Conservation (phyloP, 2,329 filamentous ascomycete species). For the Chaetomium olivaceum region DNA sequence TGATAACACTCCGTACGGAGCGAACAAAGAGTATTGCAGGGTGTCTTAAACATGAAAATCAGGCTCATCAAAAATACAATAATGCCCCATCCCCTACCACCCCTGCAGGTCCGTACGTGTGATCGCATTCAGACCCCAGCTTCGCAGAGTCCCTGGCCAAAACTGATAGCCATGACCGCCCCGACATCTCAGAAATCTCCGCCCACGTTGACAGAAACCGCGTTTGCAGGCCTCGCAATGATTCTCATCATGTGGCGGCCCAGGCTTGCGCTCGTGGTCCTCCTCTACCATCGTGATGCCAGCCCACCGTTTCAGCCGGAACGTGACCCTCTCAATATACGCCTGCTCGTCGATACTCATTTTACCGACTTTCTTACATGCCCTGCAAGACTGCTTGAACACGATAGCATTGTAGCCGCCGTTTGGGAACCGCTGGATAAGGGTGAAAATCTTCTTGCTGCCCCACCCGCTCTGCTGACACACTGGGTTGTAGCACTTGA, state of each 20-base stretch:
- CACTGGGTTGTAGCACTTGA: background rate
- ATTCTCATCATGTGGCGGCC: background rate
- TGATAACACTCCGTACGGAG: no score
- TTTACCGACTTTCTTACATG: conserved; percentile 31
- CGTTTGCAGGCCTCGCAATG: conserved; percentile 10
- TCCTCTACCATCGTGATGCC: background rate
- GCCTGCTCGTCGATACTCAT: conserved; percentile 36
- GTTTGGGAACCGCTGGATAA: background rate
- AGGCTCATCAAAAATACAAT: no score
- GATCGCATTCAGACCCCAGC: no score
- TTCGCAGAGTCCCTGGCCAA: no score
- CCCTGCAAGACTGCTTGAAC: conserved; percentile 23
- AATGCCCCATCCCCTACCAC: no score
- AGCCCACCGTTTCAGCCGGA: conserved; percentile 42
- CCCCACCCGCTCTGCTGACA: background rate
- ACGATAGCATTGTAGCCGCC: conserved; percentile 6
- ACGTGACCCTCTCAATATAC: conserved; percentile 41
- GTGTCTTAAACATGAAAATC: no score
- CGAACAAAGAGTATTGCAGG: no score
- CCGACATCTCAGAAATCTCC: no score
- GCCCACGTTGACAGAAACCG: background rate
- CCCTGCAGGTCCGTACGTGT: no score
- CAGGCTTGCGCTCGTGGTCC: background rate
- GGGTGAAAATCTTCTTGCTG: conserved; percentile 2
- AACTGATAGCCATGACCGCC: no score